phyloP scores from a whole-genome alignment of 2,329 filamentous ascomycete genomes.

The Arthroderma sp. region DNA sequence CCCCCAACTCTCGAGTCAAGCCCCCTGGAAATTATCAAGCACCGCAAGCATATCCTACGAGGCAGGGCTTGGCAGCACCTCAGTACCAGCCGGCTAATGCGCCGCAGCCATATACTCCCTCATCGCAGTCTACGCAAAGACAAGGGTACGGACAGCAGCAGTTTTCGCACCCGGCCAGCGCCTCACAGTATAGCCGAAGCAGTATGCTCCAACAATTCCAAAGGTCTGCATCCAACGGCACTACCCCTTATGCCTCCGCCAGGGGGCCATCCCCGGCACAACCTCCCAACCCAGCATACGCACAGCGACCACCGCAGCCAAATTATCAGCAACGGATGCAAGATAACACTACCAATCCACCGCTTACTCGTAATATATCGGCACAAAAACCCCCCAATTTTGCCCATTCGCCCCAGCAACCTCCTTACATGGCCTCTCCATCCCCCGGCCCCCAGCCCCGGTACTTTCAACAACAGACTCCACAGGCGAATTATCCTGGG shows the following conservation, averaged over 20 bases:
- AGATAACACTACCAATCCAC: conserved; percentile 17
- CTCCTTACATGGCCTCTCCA: conserved; percentile 22
- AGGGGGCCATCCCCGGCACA: conserved; percentile 19
- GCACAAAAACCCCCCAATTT: conserved; percentile 23
- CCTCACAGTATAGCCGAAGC: conserved; percentile 20
- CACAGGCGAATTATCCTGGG: conserved; percentile 17
- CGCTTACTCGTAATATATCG: conserved; percentile 19
- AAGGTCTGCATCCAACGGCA: conserved; percentile 27
- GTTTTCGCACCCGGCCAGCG: conserved; percentile 19
- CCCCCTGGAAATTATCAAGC: conserved; percentile 18
- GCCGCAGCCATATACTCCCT: conserved; percentile 17
- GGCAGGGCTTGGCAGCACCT: conserved; percentile 20
- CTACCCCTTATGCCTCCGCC: conserved; percentile 19
- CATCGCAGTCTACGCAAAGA: conserved; percentile 25
- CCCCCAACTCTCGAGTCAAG: conserved; percentile 14
- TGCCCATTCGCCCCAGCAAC: conserved; percentile 22
- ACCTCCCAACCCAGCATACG: conserved; percentile 11
- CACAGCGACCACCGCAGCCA: conserved; percentile 14
- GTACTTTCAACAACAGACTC: conserved; percentile 21
- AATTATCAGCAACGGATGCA: conserved; percentile 16
- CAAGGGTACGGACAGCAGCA: conserved; percentile 22
- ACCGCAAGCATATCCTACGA: conserved; percentile 19
- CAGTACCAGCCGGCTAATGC: conserved; percentile 22
- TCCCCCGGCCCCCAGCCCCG: conserved; percentile 18
- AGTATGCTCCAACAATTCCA: conserved; percentile 29